phyloP scores from a whole-genome alignment of 2,329 filamentous ascomycete species.

The Curvularia eragrostidis region DNA sequence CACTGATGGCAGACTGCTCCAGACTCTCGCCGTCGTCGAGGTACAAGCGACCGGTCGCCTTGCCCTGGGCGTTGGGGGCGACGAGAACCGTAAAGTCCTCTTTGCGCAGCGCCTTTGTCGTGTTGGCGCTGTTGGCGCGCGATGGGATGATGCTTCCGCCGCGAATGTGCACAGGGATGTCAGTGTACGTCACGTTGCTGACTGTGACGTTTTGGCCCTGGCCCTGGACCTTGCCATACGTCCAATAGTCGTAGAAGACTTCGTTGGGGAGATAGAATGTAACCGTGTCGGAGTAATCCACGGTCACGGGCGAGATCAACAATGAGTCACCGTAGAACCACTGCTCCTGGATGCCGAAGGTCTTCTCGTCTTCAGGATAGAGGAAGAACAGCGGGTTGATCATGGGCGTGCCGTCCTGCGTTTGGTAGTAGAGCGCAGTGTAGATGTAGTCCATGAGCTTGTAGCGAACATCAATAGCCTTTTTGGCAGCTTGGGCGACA shows the following conservation, averaged over 20 bases:
- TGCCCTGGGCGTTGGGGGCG: conserved; percentile 67
- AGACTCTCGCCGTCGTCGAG: conserved; percentile 78
- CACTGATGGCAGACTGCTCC: conserved; percentile 62
- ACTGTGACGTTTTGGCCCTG: conserved; percentile 55
- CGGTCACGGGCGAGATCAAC: conserved; percentile 63
- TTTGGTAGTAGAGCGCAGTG: conserved; percentile 70
- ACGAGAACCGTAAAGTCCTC: conserved; percentile 75
- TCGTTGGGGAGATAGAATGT: conserved; percentile 65
- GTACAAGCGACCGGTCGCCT: conserved; percentile 72
- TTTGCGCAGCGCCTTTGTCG: conserved; percentile 67
- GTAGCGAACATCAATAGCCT: conserved; percentile 76
- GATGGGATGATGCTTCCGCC: conserved; percentile 71
- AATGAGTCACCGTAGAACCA: conserved; percentile 67
- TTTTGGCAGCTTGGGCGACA: conserved; percentile 69
- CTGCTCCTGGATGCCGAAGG: conserved; percentile 61
- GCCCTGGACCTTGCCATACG: conserved; percentile 56
- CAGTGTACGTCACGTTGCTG: conserved; percentile 55
- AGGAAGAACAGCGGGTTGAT: conserved; percentile 75
- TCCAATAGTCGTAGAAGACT: conserved; percentile 67
- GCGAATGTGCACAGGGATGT: conserved; percentile 72
- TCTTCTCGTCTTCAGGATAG: conserved; percentile 66
- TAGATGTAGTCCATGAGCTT: conserved; percentile 81
- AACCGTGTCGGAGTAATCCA: conserved; percentile 60
- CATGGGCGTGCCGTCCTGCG: conserved; percentile 66
- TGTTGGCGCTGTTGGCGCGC: conserved; percentile 64